Evolutionary conservation across 805 yeast genomes (phyloP).

Genomic region (Saturnispora diversa): DNA sequence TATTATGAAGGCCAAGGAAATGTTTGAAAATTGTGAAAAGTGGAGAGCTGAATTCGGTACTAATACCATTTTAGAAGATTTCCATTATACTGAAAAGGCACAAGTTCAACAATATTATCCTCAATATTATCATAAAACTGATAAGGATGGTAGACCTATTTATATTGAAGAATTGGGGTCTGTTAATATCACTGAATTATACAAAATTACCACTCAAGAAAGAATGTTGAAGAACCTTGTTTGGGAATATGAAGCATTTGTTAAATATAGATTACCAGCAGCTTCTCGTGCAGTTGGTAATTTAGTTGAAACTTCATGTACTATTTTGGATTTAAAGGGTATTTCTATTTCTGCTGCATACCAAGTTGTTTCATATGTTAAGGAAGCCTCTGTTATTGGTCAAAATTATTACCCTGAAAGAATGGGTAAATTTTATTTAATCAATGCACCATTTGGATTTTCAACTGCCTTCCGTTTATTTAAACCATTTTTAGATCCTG

Average conservation of each 20-base stretch:
- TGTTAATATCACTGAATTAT: constrained; percentile 84
- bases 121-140: constrained; percentile 95
- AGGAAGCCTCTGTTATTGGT: constrained; percentile 89
- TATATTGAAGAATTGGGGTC: constrained; percentile 90
- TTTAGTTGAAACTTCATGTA: constrained; percentile 91
- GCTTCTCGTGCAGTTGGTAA: constrained; percentile 75
- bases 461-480: constrained; percentile 86
- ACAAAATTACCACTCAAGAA: constrained; percentile 88
- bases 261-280: constrained; percentile 80
- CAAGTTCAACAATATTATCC: constrained; percentile 86
- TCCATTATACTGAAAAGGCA: constrained; percentile 90
- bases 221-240: constrained; percentile 93
- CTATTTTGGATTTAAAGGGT: constrained; percentile 91
- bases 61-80: constrained; percentile 77
- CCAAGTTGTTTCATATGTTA: constrained; percentile 79
- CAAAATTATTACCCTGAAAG: constrained; percentile 98
- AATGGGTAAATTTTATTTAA: constrained; percentile 95
- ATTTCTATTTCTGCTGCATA: constrained; percentile 78
- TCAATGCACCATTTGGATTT: constrained; percentile 97
- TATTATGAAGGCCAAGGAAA: constrained; percentile 62
- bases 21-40: constrained; percentile 80
- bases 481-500: constrained; percentile 94
- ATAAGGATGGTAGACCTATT: constrained; percentile 93
- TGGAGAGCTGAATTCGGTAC: constrained; percentile 89
- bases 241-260: constrained; percentile 95